Conservation (phyloP, 2,329 filamentous ascomycete genomes). For the Fusarium sp. region DNA sequence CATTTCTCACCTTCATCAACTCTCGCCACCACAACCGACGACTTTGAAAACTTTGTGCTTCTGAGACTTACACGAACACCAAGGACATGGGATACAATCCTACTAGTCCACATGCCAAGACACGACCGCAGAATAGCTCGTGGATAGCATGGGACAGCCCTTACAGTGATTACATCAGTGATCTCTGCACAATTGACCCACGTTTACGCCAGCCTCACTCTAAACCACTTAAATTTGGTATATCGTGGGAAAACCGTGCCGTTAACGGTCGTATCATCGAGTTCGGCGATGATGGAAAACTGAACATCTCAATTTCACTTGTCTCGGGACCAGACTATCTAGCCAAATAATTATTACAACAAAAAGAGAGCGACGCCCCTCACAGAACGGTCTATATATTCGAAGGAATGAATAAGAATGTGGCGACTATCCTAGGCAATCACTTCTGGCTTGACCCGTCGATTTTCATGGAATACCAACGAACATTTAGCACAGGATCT, state of each 20-base stretch:
- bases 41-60: no score
- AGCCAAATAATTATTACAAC: neutral
- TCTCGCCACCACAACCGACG: no score
- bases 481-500: neutral
- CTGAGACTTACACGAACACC: no score
- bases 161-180: neutral
- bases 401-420: slow-evolving; percentile 9
- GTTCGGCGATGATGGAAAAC: neutral
- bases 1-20: no score
- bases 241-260: neutral
- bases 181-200: neutral
- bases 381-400: neutral
- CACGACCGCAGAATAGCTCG: neutral
- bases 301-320: neutral
- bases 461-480: slow-evolving; percentile 1
- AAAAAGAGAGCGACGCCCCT: neutral
- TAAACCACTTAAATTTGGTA: neutral
- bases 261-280: neutral
- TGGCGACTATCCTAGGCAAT: slow-evolving; percentile 8
- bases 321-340: neutral
- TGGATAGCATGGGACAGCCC: neutral
- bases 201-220: neutral
- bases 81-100: no score
- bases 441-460: slow-evolving; percentile 2
- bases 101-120: no score